Conservation (phyloP, 306 rosid genomes). For the Senna siamea region DNA sequence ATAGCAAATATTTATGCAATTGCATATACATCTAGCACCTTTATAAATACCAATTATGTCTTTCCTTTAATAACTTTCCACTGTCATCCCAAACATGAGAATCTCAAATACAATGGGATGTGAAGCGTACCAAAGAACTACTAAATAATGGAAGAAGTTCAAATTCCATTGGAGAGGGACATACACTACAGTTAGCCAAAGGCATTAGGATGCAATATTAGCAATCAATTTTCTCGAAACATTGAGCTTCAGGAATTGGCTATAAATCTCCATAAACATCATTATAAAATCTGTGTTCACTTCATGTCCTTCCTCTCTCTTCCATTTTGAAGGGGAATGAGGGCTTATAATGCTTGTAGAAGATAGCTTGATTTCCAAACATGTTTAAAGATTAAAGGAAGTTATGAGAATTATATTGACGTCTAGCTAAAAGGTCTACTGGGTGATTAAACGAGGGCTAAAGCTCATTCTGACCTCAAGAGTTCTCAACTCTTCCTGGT, state of each 20-base stretch:
- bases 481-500: constrained; percentile 83
- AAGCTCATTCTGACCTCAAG: constrained; percentile 70
- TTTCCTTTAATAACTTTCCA: not conserved
- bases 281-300: not conserved
- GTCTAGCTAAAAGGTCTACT: not conserved
- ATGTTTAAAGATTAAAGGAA: not conserved
- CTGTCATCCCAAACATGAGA: not conserved
- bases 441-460: constrained; percentile 6
- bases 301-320: constrained; percentile 12
- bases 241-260: not conserved
- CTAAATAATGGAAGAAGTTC: not conserved
- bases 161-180: not conserved
- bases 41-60: not conserved
- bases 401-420: not conserved
- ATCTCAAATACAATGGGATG: too few species aligned
- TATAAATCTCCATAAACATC: constrained; percentile 19
- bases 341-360: not conserved
- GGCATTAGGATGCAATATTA: not conserved
- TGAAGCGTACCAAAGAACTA: not conserved
- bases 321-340: not conserved
- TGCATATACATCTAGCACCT: too few species aligned
- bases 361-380: not conserved
- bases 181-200: not conserved
- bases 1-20: too few species aligned
- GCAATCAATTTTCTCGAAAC: constrained; percentile 21